Evolutionary conservation across 2,329 filamentous ascomycete genomes (phyloP).

Genomic region (Pezicula radicicola): DNA sequence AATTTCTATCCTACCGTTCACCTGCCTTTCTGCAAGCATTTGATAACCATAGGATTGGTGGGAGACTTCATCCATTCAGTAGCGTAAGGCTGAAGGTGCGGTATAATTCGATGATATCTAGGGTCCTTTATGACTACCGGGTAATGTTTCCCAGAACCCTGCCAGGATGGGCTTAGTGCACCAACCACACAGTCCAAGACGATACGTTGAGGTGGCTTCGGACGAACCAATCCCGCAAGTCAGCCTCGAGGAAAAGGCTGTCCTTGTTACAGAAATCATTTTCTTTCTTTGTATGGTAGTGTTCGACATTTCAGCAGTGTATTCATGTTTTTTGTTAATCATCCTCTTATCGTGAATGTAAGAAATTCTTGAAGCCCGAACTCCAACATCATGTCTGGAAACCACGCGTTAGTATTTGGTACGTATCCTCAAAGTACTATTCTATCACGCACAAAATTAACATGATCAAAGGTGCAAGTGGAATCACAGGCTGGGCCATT

Average conservation of each 20-base stretch:
- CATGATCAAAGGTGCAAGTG: slow-evolving; percentile 19
- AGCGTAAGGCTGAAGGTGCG: too few species aligned
- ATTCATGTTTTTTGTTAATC: not conserved
- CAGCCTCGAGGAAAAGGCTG: slow-evolving; percentile 9
- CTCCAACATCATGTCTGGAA: slow-evolving; percentile 5
- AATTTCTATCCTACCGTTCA: too few species aligned
- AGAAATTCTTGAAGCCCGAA: not conserved
- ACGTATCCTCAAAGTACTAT: not conserved
- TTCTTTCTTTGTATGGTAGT: not conserved
- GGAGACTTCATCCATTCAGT: too few species aligned
- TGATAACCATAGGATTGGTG: too few species aligned
- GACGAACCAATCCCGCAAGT: slow-evolving; percentile 1
- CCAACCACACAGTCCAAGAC: not conserved
- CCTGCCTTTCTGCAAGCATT: too few species aligned
- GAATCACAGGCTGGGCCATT: slow-evolving; percentile 31
- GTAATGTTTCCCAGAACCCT: not conserved
- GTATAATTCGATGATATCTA: too few species aligned
- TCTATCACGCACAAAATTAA: not conserved
- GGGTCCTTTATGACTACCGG: too few species aligned
- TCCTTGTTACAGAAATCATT: not conserved
- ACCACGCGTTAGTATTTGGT: slow-evolving; percentile 27
- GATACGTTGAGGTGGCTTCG: not conserved
- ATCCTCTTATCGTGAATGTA: not conserved
- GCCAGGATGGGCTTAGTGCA: not conserved
- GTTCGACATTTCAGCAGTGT: not conserved